Evolutionary conservation across 2,329 filamentous ascomycete species (phyloP), one percentile per base, ranked within the genome.

Genomic region (Aspergillus amoenus): DNA sequence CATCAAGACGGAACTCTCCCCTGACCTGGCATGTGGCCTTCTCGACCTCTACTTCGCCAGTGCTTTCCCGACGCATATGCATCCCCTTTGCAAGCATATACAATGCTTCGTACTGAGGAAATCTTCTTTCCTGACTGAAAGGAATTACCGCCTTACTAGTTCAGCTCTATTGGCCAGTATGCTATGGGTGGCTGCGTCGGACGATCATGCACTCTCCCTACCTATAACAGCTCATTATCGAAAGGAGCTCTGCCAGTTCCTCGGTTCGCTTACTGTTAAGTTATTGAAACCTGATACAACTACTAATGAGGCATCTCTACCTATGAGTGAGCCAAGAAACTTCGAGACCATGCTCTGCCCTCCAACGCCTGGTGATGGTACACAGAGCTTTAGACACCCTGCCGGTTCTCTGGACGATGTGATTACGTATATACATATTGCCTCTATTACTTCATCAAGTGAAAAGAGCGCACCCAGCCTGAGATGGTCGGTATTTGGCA

Each of bases 171-270:
- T 97, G 27, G 90, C 93, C 40, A 96, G 91, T 75, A 96, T 97
- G 85, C 83, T 97, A n/a, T 97, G 92, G 92, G 90, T 95, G 44
- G 91, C 91, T 27, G 92, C 92, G 13, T 88, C 96, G 71, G 96
- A 92, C 17, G 94, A 91, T 74, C 91, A 96, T 69, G 90, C 91
- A 11, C 85, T 91, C 43, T 91, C 92, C 68, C 75, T 96, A 60
- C 91, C 91, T 18, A 90, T 89, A 50, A 85, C 89, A 27, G 90
- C 91, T 2, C 90, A 90, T n/a, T 89, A 91, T 17, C 83, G 92
- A 51, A 89, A 88, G 58, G 90, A 90, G 70, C 88, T 93, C 53
- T 96, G 92, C 73, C 91, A 96, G 73, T 93, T 90, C 74, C 79
- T 97, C 39, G 82, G 96, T 30, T 91, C 96, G 68, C 81, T 96